Conservation (phyloP, 768 basidiomycete genomes). For the Postia placenta region DNA sequence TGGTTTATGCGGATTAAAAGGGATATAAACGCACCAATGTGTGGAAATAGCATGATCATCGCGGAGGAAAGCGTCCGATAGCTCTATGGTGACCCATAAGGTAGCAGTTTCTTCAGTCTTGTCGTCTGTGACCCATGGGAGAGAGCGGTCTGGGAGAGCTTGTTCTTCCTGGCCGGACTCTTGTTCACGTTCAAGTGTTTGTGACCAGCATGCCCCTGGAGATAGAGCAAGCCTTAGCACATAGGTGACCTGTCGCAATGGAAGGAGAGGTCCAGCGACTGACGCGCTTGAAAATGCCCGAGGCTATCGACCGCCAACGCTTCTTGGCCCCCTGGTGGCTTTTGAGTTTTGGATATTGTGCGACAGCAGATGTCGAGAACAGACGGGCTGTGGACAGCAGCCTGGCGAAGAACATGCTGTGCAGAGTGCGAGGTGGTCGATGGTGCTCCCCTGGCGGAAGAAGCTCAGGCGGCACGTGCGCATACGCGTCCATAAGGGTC, state of each 20-base stretch:
- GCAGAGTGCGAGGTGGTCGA: neutral
- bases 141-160: conserved; percentile 59
- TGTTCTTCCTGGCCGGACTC: conserved; percentile 57
- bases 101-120: conserved; percentile 65
- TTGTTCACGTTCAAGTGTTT: conserved; percentile 70
- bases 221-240: neutral
- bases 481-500: too few species aligned
- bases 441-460: neutral
- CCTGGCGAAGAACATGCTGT: conserved; percentile 22
- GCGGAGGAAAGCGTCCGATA: too few species aligned
- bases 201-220: conserved; percentile 64
- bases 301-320: conserved; percentile 68
- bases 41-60: too few species aligned
- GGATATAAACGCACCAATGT: too few species aligned
- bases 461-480: neutral
- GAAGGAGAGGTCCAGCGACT: conserved; percentile 16
- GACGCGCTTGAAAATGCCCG: conserved; percentile 68
- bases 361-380: conserved; percentile 55
- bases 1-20: too few species aligned
- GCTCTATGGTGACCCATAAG: conserved; percentile 48
- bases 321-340: conserved; percentile 79
- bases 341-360: conserved; percentile 70
- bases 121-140: conserved; percentile 59
- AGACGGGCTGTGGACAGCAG: conserved; percentile 19
- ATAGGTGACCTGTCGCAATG: neutral